Evolutionary conservation across 148 eudicot genomes (phyloP).

Genomic region (Spergularia bocconei): DNA sequence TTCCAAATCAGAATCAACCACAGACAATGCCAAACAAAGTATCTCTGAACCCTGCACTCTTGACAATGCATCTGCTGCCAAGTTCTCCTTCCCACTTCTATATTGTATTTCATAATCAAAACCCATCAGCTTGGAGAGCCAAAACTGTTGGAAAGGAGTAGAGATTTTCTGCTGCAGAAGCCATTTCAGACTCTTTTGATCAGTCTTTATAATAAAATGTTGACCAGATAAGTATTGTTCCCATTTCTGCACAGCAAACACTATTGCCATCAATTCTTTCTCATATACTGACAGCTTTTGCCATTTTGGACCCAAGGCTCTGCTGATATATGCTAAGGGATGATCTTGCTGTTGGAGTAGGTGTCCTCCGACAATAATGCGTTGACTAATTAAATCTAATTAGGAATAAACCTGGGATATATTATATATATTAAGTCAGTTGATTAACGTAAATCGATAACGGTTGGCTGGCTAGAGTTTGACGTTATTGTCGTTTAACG

Average conservation of each 20-base stretch:
- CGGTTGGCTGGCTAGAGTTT: too few species aligned
- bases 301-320: not conserved
- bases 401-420: too few species aligned
- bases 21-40: too few species aligned
- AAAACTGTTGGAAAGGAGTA: not conserved
- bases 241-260: conserved; percentile 14
- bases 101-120: not conserved
- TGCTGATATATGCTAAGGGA: conserved; percentile 7
- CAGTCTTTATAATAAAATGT: conserved; percentile 2
- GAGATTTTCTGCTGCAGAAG: not conserved
- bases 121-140: not conserved
- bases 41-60: too few species aligned
- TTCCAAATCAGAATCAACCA: too few species aligned
- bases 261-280: conserved; percentile 14
- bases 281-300: not conserved
- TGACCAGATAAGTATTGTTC: not conserved
- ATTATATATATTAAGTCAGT: too few species aligned
- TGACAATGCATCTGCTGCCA: not conserved
- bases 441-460: too few species aligned
- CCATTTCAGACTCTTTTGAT: conserved; percentile 10
- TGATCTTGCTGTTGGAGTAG: not conserved
- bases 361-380: too few species aligned
- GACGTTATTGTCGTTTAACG: too few species aligned
- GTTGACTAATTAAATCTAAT: too few species aligned
- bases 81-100: not conserved